Evolutionary conservation across 2,329 filamentous ascomycete species (phyloP), one percentile per base, ranked within the genome.

Genomic region (Cryphonectria carpinicola): DNA sequence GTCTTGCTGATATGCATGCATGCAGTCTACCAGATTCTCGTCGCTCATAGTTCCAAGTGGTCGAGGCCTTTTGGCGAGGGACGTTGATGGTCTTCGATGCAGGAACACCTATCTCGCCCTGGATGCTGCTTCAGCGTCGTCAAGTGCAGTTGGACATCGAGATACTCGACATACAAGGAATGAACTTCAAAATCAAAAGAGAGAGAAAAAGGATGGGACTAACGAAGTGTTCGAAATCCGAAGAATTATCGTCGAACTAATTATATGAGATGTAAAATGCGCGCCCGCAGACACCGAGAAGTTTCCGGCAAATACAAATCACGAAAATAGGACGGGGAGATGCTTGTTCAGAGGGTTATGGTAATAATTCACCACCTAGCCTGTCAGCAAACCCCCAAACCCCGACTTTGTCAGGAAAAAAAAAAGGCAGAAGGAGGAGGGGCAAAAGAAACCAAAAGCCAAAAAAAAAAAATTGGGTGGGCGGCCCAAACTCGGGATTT

Each of bases 401-500:
- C 32, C 17, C 32, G 28, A 28, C 63, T 49, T 52, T 56, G 64
- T 66, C 46, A 54, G 64, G 35, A 32, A 4, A 43, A 14, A 5
- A 32, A 4, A 43, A 14, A 4, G 13, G 13, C 41, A 43, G 41
- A 5, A 14, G 37, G 37, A 2, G 28, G 28, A 28, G 28, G 28
- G 28, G 28, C 28, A 32, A 32, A 32, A 32, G 4, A 37, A 37
- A 11, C 10, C 1, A 13, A 14, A 10, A 2, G 1, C 4, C 4
- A 14, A 13, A 5, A 43, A 17, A 49, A 49, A n/a, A n/a, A 22
- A 49, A n/a, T 1, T 49, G 28, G 54, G 54, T 6, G 25, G 52
- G 46, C 66, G 66, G 66, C 28, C 58, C 4, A 68, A 68, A 32
- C 58, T 68, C 66, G 66, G 66, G 66, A 54, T 63, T 37, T 68